Base-by-base conservation (phyloP, 306 rosid species). In the Vicia faba region DNA sequence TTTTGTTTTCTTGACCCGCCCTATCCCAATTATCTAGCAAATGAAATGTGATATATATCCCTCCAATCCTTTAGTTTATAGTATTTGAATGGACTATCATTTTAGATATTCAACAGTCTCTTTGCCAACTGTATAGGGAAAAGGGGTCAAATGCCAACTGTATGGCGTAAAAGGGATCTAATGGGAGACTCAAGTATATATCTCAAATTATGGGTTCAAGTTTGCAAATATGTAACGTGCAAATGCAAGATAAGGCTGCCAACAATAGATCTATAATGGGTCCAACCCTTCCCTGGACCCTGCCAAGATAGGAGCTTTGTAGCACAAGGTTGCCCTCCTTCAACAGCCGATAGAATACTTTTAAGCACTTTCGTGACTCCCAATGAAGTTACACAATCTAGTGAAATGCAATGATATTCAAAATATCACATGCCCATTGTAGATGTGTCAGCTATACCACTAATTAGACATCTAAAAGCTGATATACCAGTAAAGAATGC, bases 391-490 rank as follows among this genome's bases (percentile, higher is more conserved):
- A 16, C 57, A 43, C 33, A 40, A 41, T 41, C 58, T 56, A 43
- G 40, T 5, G 33, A 69, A 57, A 56, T 51, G 68, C 70, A 72
- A 25, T 8, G 18, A 16, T 64, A 54, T 41, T 54, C 57, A 41
- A 31, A 40, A 41, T 23, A 61, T 40, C 61, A 49, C 16, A 33
- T 33, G n/a, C n/a, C n/a, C n/a, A n/a, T n/a, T n/a, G n/a, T n/a
- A 20, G 23, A 29, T 29, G 33, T 29, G 4, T 29, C 60, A 12
- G 33, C 12, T 71, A n/a, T 61, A 48, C 61, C 43, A 49, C 19
- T 50, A 18, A 60, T 35, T 51, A 62, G 8, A 64, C 28, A 16
- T 62, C 36, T 64, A 18, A 40, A 40, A 40, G 41, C 38, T 15
- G 19, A 54, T 31, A 55, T 8, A 49, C 23, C 64, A 39, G 7